Evolutionary conservation across 2,329 filamentous ascomycete genomes (phyloP).

Genomic region (Bipolaris oryzae): DNA sequence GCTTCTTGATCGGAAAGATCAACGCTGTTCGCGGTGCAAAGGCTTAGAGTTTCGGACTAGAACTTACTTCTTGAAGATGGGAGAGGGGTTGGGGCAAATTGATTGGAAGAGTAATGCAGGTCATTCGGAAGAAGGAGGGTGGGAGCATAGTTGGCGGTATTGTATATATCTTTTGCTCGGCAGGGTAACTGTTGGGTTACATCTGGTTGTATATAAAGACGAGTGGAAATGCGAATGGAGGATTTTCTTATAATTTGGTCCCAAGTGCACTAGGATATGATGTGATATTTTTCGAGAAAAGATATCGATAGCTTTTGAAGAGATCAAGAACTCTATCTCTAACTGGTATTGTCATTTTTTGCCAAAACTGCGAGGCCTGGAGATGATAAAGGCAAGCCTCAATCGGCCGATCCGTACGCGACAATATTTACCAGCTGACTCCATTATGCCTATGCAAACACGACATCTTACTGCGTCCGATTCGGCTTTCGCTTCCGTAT

Average conservation of each 20-base stretch:
- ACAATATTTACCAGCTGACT: background rate
- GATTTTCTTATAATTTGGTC: background rate
- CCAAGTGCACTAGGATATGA: background rate
- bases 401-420: background rate
- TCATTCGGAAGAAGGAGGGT: no score
- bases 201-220: background rate
- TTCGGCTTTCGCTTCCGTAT: constrained; percentile 31
- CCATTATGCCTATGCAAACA: no score
- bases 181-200: background rate
- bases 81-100: background rate
- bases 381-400: no score
- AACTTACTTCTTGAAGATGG: background rate
- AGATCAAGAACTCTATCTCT: background rate
- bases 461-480: background rate
- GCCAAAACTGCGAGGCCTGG: no score
- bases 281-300: background rate
- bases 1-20: constrained; percentile 7
- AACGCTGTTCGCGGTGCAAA: constrained; percentile 1
- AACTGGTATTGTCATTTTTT: background rate
- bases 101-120: background rate
- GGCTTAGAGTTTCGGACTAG: background rate
- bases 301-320: background rate
- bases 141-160: background rate
- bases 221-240: background rate
- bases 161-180: background rate